phyloP scores from a whole-genome alignment of 2,329 filamentous ascomycete genomes.

The Monosporascus sp. region DNA sequence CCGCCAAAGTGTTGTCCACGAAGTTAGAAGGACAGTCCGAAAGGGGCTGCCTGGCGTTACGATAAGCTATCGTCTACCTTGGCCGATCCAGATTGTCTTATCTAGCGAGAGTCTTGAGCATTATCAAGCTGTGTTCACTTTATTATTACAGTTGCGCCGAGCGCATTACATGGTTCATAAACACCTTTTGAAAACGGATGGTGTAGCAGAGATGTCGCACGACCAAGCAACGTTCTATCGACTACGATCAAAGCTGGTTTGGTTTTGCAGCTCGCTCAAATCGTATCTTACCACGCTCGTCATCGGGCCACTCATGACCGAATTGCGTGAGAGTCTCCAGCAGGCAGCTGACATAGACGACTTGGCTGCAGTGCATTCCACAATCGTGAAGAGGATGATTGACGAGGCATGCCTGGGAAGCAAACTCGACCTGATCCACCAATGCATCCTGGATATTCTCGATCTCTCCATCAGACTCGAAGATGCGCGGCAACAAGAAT shows the following conservation, averaged over 20 bases:
- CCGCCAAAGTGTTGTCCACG: slow-evolving; percentile 36
- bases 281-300: slow-evolving; percentile 73
- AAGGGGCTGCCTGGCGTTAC: slow-evolving; percentile 57
- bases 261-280: slow-evolving; percentile 71
- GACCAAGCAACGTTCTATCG: slow-evolving; percentile 48
- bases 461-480: slow-evolving; percentile 69
- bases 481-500: slow-evolving; percentile 44
- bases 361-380: slow-evolving; percentile 67
- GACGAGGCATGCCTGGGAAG: slow-evolving; percentile 65
- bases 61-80: slow-evolving; percentile 62
- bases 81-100: slow-evolving; percentile 67
- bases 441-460: slow-evolving; percentile 68
- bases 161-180: slow-evolving; percentile 62
- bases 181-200: slow-evolving; percentile 38
- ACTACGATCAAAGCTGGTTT: slow-evolving; percentile 64
- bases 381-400: slow-evolving; percentile 57
- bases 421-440: slow-evolving; percentile 64
- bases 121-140: slow-evolving; percentile 69
- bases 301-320: slow-evolving; percentile 52
- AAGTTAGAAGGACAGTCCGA: slow-evolving; percentile 52
- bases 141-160: slow-evolving; percentile 73
- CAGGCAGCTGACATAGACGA: slow-evolving; percentile 68
- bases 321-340: slow-evolving; percentile 52
- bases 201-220: slow-evolving; percentile 30
- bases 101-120: slow-evolving; percentile 55